Conservation (phyloP, 208 protist species). For the Trypanosoma rangeli region DNA sequence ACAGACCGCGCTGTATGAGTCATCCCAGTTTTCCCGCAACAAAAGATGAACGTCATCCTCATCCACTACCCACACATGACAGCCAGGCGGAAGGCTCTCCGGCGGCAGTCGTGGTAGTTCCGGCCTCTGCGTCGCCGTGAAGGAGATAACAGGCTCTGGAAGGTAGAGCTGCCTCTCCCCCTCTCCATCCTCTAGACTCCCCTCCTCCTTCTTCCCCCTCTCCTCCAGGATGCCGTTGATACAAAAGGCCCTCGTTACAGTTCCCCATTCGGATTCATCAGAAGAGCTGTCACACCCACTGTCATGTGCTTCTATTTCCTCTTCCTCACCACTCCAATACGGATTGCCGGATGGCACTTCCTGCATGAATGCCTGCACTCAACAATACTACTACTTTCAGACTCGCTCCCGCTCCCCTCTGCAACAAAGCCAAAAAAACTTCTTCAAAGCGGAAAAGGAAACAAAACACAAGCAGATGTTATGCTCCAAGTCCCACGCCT, state of each 20-base stretch:
- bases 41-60: constrained; percentile 79
- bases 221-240: constrained; percentile 14
- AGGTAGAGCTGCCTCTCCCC: constrained; percentile 54
- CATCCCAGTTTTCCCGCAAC: constrained; percentile 56
- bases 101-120: constrained; percentile 45
- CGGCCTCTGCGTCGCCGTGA: constrained; percentile 34
- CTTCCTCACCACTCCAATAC: neutral
- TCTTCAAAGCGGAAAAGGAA: constrained; percentile 1
- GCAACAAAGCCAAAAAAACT: constrained; percentile 18
- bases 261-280: constrained; percentile 29
- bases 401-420: neutral
- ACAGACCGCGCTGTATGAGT: constrained; percentile 62
- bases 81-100: constrained; percentile 42
- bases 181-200: neutral
- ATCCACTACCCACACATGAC: constrained; percentile 75
- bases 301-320: neutral
- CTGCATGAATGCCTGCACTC: neutral
- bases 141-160: constrained; percentile 59
- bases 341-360: too few species aligned
- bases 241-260: constrained; percentile 13
- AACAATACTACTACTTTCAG: neutral
- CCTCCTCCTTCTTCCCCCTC: neutral
- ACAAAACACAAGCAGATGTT: neutral
- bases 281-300: constrained; percentile 3
- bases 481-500: too few species aligned